phyloP scores from a whole-genome alignment of 1,139 yeast species.

The Pichia kudriavzevii region DNA sequence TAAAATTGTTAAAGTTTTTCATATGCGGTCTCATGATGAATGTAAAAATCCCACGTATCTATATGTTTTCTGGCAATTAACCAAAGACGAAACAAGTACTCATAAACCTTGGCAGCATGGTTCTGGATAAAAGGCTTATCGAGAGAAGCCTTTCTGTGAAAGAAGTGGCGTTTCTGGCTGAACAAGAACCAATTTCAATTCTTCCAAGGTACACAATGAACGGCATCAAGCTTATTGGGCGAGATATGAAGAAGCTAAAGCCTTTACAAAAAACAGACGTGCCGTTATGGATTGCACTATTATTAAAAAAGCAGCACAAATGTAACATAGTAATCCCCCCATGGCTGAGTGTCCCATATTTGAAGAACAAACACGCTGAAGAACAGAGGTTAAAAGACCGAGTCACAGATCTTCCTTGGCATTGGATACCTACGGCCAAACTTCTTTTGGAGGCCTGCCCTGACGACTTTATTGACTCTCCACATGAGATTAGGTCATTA shows the following conservation, averaged over 20 bases:
- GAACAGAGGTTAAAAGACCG: constrained; percentile 52
- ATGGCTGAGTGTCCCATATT: constrained; percentile 63
- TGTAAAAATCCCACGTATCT: too few relatives aligned
- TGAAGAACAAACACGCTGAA: constrained; percentile 56
- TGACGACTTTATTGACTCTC: constrained; percentile 67
- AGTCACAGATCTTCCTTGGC: constrained; percentile 73
- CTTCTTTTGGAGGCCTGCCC: constrained; percentile 58
- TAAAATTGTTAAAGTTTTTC: too few relatives aligned
- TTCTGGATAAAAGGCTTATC: too few relatives aligned
- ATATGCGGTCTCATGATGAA: too few relatives aligned
- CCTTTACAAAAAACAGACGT: constrained; percentile 68
- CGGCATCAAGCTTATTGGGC: constrained; percentile 54
- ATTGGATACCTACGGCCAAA: constrained; percentile 80
- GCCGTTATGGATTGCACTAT: constrained; percentile 83
- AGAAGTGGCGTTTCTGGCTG: constrained; percentile 80
- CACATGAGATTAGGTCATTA: constrained; percentile 55
- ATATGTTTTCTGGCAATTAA: too few relatives aligned
- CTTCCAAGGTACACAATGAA: constrained; percentile 70
- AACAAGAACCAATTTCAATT: constrained; percentile 63
- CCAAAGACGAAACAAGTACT: too few relatives aligned
- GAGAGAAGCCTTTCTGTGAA: constrained; percentile 57
- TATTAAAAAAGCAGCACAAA: constrained; percentile 75
- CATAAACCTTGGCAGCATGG: too few relatives aligned
- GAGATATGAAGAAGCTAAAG: constrained; percentile 7
- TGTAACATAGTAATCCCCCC: constrained; percentile 81